Evolutionary conservation across 1,284 basidiomycete genomes (phyloP), one percentile per base, ranked within the genome.

Genomic region (Limonomyces culmigenus): DNA sequence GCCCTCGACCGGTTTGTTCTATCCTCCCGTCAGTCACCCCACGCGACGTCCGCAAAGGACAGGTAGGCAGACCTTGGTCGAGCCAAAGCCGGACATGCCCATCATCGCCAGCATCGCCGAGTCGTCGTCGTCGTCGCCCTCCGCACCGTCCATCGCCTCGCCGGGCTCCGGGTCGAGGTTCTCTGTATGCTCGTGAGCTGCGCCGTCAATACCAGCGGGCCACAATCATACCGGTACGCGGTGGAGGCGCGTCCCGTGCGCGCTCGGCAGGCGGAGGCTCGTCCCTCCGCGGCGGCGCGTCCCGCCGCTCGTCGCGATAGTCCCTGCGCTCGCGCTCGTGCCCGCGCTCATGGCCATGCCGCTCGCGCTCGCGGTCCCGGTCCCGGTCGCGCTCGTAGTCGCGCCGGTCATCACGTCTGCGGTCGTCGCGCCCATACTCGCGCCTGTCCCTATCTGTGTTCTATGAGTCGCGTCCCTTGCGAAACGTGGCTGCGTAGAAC

Each of bases 61-160:
- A 12, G 16, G 2, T n/a, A 27, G 19, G 52, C 67, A 39, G 45
- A 87, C 88, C 63, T 96, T 95, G 0, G 92, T 95, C 0, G 75
- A 69, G 5, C 81, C 87, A 51, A 97, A 97, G 2, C 87, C 86
- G 34, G 61, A 54, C 49, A 97, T 63, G 32, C 92, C 92, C 85
- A 97, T 91, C 70, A 79, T 74, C 19, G 78, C 71, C 62, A 81
- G 84, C 81, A 96, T 89, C 34, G 71, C 75, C 31, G 68, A 68
- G 23, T 87, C 84, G 39, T 81, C 77, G 19, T 71, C 76, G 38
- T 74, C 70, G 19, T 60, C 63, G n/a, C 53, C 63, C 33, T 79
- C 76, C 62, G 76, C 76, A 13, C 63, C 67, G 46, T 80, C 77
- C 10, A 67, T 72, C 41, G 78, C 74, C 38, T 59, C 59, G 19